A percentile compares a stretch with the other conserved stretches of the same genome.
Conservation (phyloP, 208 protist species). For the Crithidia bombi region DNA sequence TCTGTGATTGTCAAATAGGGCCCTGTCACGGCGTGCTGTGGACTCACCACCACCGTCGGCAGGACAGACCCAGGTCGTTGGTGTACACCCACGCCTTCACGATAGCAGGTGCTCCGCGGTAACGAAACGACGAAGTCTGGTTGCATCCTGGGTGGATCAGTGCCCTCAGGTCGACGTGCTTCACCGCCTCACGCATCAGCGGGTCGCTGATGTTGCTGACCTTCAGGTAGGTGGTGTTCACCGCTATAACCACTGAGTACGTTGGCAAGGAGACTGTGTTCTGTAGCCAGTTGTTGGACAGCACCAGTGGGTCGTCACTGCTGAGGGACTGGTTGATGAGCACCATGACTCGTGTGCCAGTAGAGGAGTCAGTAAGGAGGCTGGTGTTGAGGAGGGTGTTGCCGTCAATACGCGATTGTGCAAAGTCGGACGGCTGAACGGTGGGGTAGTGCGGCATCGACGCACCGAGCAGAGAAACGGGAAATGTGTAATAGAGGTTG, state of each 20-base stretch:
- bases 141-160: conserved; percentile 2
- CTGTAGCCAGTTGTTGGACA: conserved; percentile 36
- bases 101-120: conserved; percentile 7
- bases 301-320: not conserved
- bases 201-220: conserved; percentile 34
- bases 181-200: conserved; percentile 37
- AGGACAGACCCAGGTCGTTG: not conserved
- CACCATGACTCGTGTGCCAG: not conserved
- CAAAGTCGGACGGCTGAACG: not conserved
- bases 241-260: not conserved
- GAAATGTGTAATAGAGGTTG: conserved; percentile 1
- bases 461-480: not conserved
- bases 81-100: conserved; percentile 15
- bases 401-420: conserved; percentile 2
- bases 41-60: conserved; percentile 14
- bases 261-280: not conserved
- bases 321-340: conserved; percentile 9
- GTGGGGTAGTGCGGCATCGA: not conserved
- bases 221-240: conserved; percentile 13
- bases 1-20: not conserved
- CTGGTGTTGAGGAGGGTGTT: not conserved
- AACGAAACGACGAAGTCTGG: conserved; percentile 9
- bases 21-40: not conserved
- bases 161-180: conserved; percentile 26
- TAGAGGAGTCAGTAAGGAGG: not conserved